Evolutionary conservation across 116 monocot genomes (phyloP).

Genomic region (Zostera marina): DNA sequence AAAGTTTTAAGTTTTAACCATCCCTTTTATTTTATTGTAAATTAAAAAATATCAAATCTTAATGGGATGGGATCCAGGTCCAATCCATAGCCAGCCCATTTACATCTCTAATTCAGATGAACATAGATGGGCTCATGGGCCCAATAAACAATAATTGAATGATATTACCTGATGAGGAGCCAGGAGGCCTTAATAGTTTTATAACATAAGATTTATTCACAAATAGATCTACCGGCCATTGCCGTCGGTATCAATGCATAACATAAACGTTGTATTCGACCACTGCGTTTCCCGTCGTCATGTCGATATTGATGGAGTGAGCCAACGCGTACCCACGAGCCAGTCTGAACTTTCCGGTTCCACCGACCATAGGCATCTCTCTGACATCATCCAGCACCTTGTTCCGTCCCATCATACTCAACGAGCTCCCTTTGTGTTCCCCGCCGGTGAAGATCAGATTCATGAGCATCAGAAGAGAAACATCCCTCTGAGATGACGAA

Average conservation of each 20-base stretch:
- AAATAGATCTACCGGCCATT: neutral
- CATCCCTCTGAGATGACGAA: constrained; percentile 7
- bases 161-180: too few species aligned
- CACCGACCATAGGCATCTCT: constrained; percentile 68
- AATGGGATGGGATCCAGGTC: too few species aligned
- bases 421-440: constrained; percentile 36
- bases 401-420: constrained; percentile 52
- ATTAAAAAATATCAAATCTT: too few species aligned
- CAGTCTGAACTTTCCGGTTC: constrained; percentile 45
- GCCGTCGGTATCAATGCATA: neutral
- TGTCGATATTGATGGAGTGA: constrained; percentile 15
- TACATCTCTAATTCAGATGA: too few species aligned
- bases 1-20: too few species aligned
- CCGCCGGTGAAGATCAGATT: constrained; percentile 34
- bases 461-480: constrained; percentile 34
- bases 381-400: constrained; percentile 16
- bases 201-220: neutral
- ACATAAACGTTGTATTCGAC: constrained; percentile 14
- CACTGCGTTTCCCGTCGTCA: constrained; percentile 2
- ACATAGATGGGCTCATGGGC: too few species aligned
- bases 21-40: too few species aligned
- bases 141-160: too few species aligned
- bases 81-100: too few species aligned
- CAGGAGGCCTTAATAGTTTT: too few species aligned
- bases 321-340: constrained; percentile 41